Evolutionary conservation across 2,329 filamentous ascomycete species (phyloP), one percentile per base, ranked within the genome.

Genomic region (Aspergillus sp.): DNA sequence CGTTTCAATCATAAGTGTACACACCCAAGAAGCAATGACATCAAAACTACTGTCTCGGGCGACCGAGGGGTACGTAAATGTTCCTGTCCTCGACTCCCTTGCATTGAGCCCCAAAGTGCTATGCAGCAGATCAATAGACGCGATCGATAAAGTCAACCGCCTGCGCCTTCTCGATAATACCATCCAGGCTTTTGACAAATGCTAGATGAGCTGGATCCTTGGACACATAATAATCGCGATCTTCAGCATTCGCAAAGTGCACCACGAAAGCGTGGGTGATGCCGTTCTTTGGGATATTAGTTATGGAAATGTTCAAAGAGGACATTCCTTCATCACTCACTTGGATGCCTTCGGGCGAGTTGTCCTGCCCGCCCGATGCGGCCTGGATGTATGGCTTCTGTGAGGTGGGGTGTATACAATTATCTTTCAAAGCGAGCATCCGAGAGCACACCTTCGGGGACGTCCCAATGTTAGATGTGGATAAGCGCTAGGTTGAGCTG

Each of bases 201-300:
- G 74, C 83, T 38, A 80, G 75, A 70, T 92, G 89, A 8, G 76
- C 83, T 1, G 87, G 87, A 66, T 92, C 90, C 30, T 85, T 76
- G 55, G 84, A 74, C 6, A 89, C 74, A 70, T 92, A 92, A 68
- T 91, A 91, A 62, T 87, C 82, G 50, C 89, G 79, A 69, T 92
- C 89, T 63, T 85, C 82, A 17, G 79, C 78, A 21, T 73, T 87
- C 9, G 83, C 81, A 60, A 92, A 92, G 66, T 90, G 85, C 21
- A 84, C 81, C 2, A 92, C 82, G 63, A 92, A 92, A 0, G 81
- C 87, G 70, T 92, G 89, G 0, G 87, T 87, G 54, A 89, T 84
- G 0, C 84, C 88, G 52, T 82, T 80, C 88, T 86, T 59, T 32
- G 19, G 25, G 25, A 36, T n/a, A 9, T 17, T 7, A 50, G 41